Evolutionary conservation across 441 rosid genomes (phyloP), one percentile per base, ranked within the genome.

Genomic region (Melastoma candidum): DNA sequence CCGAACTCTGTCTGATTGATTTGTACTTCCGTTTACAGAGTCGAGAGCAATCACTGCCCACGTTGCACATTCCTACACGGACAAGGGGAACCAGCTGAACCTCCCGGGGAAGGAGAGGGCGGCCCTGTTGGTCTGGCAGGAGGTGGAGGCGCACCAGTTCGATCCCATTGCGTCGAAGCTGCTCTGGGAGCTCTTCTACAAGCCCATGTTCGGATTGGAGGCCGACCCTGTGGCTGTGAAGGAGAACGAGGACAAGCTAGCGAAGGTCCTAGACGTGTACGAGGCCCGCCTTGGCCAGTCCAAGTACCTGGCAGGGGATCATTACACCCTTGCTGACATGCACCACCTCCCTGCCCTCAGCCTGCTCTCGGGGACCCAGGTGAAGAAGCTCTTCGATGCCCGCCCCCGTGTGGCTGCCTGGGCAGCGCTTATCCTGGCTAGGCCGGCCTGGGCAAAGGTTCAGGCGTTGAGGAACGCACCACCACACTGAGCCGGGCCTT

Each of bases 1-100:
- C 22, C 22, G 22, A 11, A 0, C 41, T 43, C 39, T 25, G 3
- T 17, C 44, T 2, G 27, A 11, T 2, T 6, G 3, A 24, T 4
- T 10, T 48, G 44, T 41, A 3, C 7, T 3, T 17, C 22, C 22
- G 22, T 39, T 0, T 53, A 70, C 74, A 85, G 95, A 85, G 62
- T 85, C 95, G 44, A 82, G 90, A 68, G 90, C 95, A 46, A 75
- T 78, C 44, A 75, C 85, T 4, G 71, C 67, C 3, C 54, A 44
- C 1, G 11, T 27, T 1, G 59, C 65, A 29, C 27, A 46, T 0
- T 55, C 41, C n/a, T 41, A 55, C 17, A 2, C 57, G 0, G 54
- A 56, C 44, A 51, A 63, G 59, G 68, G 71, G 2, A 53, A 57
- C 27, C 26, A 53, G 49, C 54, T 66, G 0, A 25, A 1, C 24